Evolutionary conservation across 2,329 filamentous ascomycete species (phyloP).

Genomic region (Pestalotiopsis sp.): DNA sequence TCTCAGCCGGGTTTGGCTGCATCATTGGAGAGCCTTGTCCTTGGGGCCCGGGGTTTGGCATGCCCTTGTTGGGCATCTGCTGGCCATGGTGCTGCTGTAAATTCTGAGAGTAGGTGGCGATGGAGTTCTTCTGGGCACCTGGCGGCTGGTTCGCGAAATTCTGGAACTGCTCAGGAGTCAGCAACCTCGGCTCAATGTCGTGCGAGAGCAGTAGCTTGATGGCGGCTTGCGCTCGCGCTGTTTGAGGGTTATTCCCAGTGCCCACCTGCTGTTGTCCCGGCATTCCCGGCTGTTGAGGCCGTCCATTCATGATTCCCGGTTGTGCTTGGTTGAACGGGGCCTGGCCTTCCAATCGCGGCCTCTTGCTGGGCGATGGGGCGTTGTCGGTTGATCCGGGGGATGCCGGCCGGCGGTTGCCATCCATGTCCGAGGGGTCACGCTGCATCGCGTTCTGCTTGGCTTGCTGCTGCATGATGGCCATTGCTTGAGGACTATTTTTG

Average conservation of each 20-base stretch:
- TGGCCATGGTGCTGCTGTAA: constrained; percentile 80
- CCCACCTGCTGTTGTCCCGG: constrained; percentile 72
- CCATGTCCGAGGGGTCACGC: constrained; percentile 83
- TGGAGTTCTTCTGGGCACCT: constrained; percentile 76
- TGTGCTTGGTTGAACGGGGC: constrained; percentile 74
- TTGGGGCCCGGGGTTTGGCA: constrained; percentile 73
- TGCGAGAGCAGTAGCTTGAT: constrained; percentile 67
- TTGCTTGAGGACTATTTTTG: constrained; percentile 61
- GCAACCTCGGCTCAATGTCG: constrained; percentile 74
- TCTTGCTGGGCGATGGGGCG: constrained; percentile 89
- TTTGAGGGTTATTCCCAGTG: constrained; percentile 32
- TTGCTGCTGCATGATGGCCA: constrained; percentile 68
- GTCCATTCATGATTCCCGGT: constrained; percentile 73
- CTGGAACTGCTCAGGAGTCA: constrained; percentile 78
- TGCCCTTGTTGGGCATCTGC: constrained; percentile 80
- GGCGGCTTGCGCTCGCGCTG: constrained; percentile 34
- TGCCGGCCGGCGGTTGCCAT: constrained; percentile 78
- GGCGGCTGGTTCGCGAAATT: constrained; percentile 57
- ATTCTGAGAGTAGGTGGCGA: constrained; percentile 85
- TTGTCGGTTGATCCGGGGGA: constrained; percentile 86
- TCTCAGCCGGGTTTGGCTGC: constrained; percentile 62
- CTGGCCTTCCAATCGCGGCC: constrained; percentile 78
- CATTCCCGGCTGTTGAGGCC: constrained; percentile 65
- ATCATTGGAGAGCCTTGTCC: constrained; percentile 85
- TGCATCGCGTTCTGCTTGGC: constrained; percentile 83